Percentiles rank a stretch among this genome's conserved stretches.
Evolutionary conservation across 1,284 basidiomycete genomes (phyloP).

Genomic region (Trametes sp.): DNA sequence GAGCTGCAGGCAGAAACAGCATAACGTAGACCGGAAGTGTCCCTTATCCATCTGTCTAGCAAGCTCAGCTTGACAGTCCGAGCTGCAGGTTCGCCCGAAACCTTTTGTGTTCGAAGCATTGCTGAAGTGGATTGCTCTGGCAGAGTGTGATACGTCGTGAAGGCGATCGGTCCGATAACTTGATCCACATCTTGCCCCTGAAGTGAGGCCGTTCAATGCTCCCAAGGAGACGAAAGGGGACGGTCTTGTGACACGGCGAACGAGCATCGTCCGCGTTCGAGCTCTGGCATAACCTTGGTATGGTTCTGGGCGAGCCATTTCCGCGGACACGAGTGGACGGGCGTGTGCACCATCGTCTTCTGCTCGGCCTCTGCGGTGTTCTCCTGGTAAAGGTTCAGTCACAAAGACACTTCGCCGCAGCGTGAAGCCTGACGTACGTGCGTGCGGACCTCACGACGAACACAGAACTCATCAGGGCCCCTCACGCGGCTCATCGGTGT

Average conservation of each 20-base stretch:
- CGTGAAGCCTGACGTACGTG: background rate
- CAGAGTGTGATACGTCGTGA: background rate
- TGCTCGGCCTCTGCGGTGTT: background rate
- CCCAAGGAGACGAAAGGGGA: background rate
- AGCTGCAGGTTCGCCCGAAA: background rate
- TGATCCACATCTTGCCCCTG: background rate
- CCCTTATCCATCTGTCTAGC: background rate
- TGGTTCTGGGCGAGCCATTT: background rate
- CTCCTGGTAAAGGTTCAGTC: background rate
- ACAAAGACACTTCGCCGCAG: background rate
- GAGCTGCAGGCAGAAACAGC: too few relatives aligned
- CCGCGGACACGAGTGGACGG: background rate
- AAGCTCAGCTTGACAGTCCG: background rate
- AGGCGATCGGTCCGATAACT: background rate
- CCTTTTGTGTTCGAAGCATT: background rate
- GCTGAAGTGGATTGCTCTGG: background rate
- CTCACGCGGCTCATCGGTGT: background rate
- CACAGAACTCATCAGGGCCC: background rate
- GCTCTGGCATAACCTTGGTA: background rate
- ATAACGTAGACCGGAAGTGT: too few relatives aligned
- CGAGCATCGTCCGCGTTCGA: background rate
- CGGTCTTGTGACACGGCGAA: background rate
- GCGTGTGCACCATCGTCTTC: background rate
- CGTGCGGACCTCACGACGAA: background rate
- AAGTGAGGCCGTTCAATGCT: background rate